phyloP scores from a whole-genome alignment of 257 asterid genomes.

The Nicotiana tabacum region DNA sequence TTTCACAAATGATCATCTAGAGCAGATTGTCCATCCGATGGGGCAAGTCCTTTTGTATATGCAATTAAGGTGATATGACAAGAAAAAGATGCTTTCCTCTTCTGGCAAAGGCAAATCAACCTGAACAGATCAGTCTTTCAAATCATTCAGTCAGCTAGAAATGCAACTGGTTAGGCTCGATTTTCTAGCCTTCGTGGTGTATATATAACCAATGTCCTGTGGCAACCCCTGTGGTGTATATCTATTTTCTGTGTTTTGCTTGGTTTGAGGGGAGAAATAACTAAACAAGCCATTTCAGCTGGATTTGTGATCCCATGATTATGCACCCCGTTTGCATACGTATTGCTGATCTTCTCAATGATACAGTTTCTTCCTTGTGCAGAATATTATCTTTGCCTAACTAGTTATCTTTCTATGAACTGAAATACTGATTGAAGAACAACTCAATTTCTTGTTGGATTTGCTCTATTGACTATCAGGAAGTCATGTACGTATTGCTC shows the following conservation, averaged over 20 bases:
- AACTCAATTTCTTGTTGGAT: too few species aligned
- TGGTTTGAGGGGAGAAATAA: background rate
- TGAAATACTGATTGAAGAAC: too few species aligned
- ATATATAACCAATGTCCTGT: too few species aligned
- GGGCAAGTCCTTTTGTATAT: background rate
- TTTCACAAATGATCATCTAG: background rate
- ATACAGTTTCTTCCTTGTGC: too few species aligned
- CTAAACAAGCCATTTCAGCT: background rate
- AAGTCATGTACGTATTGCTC: too few species aligned
- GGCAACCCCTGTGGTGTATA: too few species aligned
- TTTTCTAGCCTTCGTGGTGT: too few species aligned
- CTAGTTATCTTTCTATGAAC: too few species aligned
- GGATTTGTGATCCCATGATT: background rate
- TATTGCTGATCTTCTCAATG: background rate
- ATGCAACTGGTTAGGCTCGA: background rate
- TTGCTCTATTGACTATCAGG: too few species aligned
- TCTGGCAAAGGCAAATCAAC: background rate
- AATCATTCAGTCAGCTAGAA: background rate
- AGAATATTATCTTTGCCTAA: too few species aligned
- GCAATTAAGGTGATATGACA: background rate
- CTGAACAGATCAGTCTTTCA: background rate
- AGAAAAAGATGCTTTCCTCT: background rate
- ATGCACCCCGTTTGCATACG: background rate
- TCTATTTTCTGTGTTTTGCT: background rate
- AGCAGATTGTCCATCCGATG: background rate